Evolutionary conservation across 805 yeast genomes (phyloP), one percentile per base, ranked within the genome.

Genomic region (Nakazawaea ishiwadae): DNA sequence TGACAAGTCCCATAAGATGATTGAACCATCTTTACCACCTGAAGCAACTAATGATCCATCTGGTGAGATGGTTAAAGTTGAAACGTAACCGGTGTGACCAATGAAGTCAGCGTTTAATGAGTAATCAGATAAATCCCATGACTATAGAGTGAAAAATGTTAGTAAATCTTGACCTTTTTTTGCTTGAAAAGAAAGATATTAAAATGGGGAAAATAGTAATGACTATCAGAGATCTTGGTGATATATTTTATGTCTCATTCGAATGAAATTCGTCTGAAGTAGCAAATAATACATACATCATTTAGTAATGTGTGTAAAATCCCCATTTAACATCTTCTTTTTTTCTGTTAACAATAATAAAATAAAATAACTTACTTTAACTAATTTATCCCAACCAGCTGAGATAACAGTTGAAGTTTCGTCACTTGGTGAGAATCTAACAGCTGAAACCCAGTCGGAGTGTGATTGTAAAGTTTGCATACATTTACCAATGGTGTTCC

Each of bases 31-130:
- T 82, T 93, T 93, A 73, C 99, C 99, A 73, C 96, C 98, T 58
- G 99, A 90, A 59, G 99, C 98, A 74, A 95, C 86, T 66, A 93
- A 79, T 56, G 99, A 84, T 79, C 98, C 99, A 77, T 93, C 99
- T 77, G 99, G 99, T 55, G 99, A 89, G 69, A 93, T 83, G 66
- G 96, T 88, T 77, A 93, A 81, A 68, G 95, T 75, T 67, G 95
- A 86, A 62, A 93, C 84, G 93, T 90, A 90, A 76, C 96, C 96
- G 72, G 93, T 88, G 95, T 93, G 99, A 69, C 99, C 99, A 64
- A 88, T 79, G 81, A 85, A 86, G 77, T 93, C 98, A 67, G 97
- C 95, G 68, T 83, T 81, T 65, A 88, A 79, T 62, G 79, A 70
- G 81, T 81, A 83, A 69, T 81, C 81, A 65, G 73, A 68, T 67